phyloP scores from a whole-genome alignment of 257 asterid genomes.

The Ocimum tenuiflorum region DNA sequence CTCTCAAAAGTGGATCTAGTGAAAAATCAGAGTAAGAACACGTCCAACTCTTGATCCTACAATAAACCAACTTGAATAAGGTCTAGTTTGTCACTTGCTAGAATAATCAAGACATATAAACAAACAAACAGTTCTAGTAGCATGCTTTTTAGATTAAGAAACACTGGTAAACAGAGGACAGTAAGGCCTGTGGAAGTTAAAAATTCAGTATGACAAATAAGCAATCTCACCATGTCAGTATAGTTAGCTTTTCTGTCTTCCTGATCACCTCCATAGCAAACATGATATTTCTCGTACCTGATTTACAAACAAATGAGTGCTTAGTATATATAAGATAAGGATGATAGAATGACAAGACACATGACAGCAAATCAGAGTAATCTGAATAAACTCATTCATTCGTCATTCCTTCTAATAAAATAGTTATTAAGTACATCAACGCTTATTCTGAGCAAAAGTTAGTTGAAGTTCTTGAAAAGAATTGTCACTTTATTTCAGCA shows the following conservation, averaged over 20 bases:
- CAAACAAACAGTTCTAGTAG: background rate
- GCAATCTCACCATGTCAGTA: slow-evolving; percentile 74
- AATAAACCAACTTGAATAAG: background rate
- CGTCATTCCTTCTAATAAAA: background rate
- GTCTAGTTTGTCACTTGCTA: background rate
- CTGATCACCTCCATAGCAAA: slow-evolving; percentile 79
- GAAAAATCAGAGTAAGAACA: background rate
- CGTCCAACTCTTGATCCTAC: background rate
- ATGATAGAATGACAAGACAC: background rate
- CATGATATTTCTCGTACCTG: slow-evolving; percentile 97
- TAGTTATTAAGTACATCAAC: background rate
- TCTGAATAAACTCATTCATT: background rate
- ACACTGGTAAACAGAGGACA: background rate
- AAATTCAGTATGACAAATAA: slow-evolving; percentile 2
- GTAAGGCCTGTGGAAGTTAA: background rate
- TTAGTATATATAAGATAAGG: slow-evolving; percentile 5
- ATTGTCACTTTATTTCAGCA: background rate
- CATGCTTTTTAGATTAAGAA: background rate
- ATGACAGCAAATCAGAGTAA: slow-evolving; percentile 1
- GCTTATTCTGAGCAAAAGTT: background rate
- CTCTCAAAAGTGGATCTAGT: background rate
- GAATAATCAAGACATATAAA: slow-evolving; percentile 1
- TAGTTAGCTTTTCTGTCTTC: slow-evolving; percentile 87
- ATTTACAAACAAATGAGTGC: slow-evolving; percentile 14
- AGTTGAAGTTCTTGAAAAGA: background rate